These are phyloP conservation scores for Misopates orontium DNA, from an alignment of 257 asterid genomes.

Conservation along the genomic window DNA sequence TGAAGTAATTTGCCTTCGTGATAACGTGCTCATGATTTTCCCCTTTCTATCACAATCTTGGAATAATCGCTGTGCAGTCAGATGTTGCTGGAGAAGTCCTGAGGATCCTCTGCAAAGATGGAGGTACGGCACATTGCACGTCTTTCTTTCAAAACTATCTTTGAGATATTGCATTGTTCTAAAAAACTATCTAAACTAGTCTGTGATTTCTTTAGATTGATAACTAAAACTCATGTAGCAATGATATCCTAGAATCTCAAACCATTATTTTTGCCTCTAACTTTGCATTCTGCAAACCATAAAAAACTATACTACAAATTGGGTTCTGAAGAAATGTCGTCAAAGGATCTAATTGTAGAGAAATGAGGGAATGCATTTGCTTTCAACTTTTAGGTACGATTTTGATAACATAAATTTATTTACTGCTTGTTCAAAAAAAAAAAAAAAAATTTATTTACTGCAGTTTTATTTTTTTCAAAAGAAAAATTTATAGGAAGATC, in stretches of 20 bases:
- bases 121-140: conserved; percentile 50
- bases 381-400: no score
- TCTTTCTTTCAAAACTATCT: conserved; percentile 7
- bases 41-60: conserved; percentile 6
- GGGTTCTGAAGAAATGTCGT: neutral
- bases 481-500: neutral
- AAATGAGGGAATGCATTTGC: no score
- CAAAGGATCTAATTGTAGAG: neutral
- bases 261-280: neutral
- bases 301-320: neutral
- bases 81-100: conserved; percentile 83
- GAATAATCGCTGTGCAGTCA: conserved; percentile 50
- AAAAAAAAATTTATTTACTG: no score
- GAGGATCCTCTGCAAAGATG: conserved; percentile 71
- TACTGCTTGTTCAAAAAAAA: no score
- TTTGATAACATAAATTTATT: no score
- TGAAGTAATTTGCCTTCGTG: conserved; percentile 20
- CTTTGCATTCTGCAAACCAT: neutral
- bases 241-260: neutral
- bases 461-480: no score
- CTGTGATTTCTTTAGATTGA: neutral
- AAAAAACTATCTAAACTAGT: neutral
- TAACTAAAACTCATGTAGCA: neutral
- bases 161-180: conserved; percentile 7
- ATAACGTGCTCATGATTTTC: conserved; percentile 24